Conservation (phyloP, 208 protist genomes). For the Kentomonas sorsogonicus region DNA sequence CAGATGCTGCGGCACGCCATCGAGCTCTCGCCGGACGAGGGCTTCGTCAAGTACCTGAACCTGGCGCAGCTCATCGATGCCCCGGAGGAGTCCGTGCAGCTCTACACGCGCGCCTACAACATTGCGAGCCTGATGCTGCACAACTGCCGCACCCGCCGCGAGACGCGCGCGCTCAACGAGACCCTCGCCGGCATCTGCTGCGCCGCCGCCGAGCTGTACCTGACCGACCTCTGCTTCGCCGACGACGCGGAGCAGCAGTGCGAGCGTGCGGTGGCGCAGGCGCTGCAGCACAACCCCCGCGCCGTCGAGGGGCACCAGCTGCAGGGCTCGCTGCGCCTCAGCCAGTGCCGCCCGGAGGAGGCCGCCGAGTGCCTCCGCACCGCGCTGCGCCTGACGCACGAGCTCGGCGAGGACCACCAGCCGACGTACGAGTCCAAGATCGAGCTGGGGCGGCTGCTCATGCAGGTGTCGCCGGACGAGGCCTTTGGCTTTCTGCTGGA, state of each 20-base stretch:
- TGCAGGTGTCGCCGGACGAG: conserved; percentile 76
- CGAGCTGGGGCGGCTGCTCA: conserved; percentile 82
- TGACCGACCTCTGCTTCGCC: conserved; percentile 86
- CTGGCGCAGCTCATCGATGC: conserved; percentile 82
- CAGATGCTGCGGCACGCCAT: conserved; percentile 86
- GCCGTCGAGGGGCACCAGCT: conserved; percentile 82
- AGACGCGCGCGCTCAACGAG: conserved; percentile 49
- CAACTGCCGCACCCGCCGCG: conserved; percentile 47
- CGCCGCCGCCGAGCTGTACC: conserved; percentile 85
- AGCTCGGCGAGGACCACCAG: conserved; percentile 79
- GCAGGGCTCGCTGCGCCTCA: conserved; percentile 74
- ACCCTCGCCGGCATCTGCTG: conserved; percentile 81
- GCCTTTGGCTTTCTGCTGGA: conserved; percentile 79
- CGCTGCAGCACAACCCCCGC: conserved; percentile 41
- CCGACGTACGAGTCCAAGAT: conserved; percentile 90
- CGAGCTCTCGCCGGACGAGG: conserved; percentile 65
- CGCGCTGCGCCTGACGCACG: conserved; percentile 76
- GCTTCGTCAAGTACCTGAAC: conserved; percentile 89
- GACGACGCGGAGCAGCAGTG: conserved; percentile 81
- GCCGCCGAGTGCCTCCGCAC: conserved; percentile 51
- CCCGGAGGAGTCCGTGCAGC: conserved; percentile 68
- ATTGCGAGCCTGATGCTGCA: conserved; percentile 53
- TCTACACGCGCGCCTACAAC: conserved; percentile 74
- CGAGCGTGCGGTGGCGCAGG: conserved; percentile 50
- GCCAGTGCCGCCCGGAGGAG: conserved; percentile 67